Evolutionary conservation across 371 early-diverging fungal species (phyloP), one percentile per base, ranked within the genome.

Genomic region (Rhizopus delemar): DNA sequence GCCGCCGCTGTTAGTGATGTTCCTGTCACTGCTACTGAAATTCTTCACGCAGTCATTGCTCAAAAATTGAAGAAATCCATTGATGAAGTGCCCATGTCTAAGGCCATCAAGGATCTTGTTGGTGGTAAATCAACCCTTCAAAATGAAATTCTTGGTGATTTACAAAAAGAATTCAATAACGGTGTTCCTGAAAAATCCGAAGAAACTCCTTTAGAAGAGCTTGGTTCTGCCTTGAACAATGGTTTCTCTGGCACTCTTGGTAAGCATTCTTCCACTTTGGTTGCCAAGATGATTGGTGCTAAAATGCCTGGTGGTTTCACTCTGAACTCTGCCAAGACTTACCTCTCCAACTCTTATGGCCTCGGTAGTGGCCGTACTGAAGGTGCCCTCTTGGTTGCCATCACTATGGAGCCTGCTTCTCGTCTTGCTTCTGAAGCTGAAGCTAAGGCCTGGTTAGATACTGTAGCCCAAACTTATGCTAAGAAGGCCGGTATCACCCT

Each of bases 261-360:
- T 65, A 95, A 93, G 76, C 90, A 92, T 59, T 86, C 92, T 46
- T 82, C 78, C 38, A 73, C 84, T 29, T 79, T 94, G 63, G 74
- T 96, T 36, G 84, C 92, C 65, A 91, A 93, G 78, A 72, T 97
- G 82, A 83, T 94, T 50, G 81, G 87, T 67, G 76, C 85, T 63
- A 97, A 96, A 84, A 92, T 97, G 94, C 96, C 97, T 52, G 96
- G 93, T 74, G 96, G 96, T 45, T 92, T 93, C 77, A 87, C 89
- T 32, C 86, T 90, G 68, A 86, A 88, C 49, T 81, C 84, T 39
- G 93, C 90, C 71, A 90, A 93, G 77, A 75, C 83, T 3, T 83
- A 89, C 68, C 78, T 97, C 38, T 54, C 75, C 12, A 69, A 74
- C 43, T 77, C 88, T 15, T 90, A 86, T 66, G 97, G 97, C 12